Evolutionary conservation across 495 filamentous ascomycete species (phyloP), one percentile per base, ranked within the genome.

Genomic region (Trypethelium eluteriae): DNA sequence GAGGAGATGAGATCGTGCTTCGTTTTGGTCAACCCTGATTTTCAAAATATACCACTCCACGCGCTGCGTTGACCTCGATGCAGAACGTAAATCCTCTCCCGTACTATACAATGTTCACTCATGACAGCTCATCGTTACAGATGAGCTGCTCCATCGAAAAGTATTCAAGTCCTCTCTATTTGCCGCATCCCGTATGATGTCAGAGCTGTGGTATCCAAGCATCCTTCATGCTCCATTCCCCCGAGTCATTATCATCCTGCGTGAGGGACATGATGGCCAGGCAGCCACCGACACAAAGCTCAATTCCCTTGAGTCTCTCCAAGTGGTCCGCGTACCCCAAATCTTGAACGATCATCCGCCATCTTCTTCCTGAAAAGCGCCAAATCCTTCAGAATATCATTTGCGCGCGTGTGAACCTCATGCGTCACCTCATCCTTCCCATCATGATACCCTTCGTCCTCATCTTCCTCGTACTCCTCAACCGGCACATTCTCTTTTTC

Each of bases 341-440:
- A 88, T 67, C 85, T 77, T 68, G 81, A 78, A 70, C 83, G 79
- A 72, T 98, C 94, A 68, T 93, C 90, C 16, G 81, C 85, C 44
- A 96, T 81, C 79, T 96, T 96, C 70, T 85, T 83, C 72, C 87
- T 88, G 76, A 97, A 96, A 70, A 96, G 72, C 25, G 84, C 84
- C 53, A 98, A 72, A 71, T 96, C 92, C 64, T 86, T 83, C 65
- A 96, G 64, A 62, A 78, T 70, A 57, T 87, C 84, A 66, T 88
- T 81, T 81, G 91, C 86, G 71, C 83, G 80, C 38, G 82, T 81
- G 67, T 91, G 86, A 79, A 89, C 84, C 62, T 88, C 86, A 41
- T 81, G 77, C 3, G 77, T 79, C 47, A 78, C 76, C 25, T 85
- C 77, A 2, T 81, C 79, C 71, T 84, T 81, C 69, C 70, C 36